A percentile compares a stretch with the other conserved stretches of the same genome.
Conservation (phyloP, 2,329 filamentous ascomycete genomes). For the Penicillium concentricum region DNA sequence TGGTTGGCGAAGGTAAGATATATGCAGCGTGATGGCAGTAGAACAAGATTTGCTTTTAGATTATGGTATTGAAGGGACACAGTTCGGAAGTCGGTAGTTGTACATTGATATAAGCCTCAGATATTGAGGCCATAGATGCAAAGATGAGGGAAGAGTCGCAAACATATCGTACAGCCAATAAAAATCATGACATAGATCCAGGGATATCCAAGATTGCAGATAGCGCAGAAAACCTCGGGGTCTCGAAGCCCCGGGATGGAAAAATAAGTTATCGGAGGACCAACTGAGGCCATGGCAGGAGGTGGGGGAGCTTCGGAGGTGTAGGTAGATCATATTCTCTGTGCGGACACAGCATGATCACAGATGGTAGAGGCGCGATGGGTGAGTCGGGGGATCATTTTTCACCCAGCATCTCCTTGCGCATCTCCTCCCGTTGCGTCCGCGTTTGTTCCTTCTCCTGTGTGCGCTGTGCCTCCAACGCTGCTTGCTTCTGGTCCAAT, state of each 20-base stretch:
- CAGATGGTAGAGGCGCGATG: background rate
- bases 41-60: background rate
- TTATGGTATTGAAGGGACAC: background rate
- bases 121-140: background rate
- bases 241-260: background rate
- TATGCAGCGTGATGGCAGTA: background rate
- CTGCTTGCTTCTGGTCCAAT: conserved; percentile 29
- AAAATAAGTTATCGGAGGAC: background rate
- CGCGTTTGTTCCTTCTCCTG: conserved; percentile 33
- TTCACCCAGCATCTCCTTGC: conserved; percentile 39
- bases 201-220: background rate
- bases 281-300: too few relatives aligned
- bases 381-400: conserved; percentile 23
- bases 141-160: background rate
- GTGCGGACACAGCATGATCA: background rate
- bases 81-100: conserved; percentile 44
- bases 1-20: too few relatives aligned
- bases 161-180: conserved; percentile 23
- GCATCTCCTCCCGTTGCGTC: conserved; percentile 40
- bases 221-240: background rate
- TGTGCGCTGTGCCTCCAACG: conserved; percentile 23
- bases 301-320: background rate
- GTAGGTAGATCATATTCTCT: background rate
- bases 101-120: conserved; percentile 5
- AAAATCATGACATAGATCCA: conserved; percentile 13